Evolutionary conservation across 2,329 filamentous ascomycete species (phyloP).

Genomic region (Hypoxylon sp.): DNA sequence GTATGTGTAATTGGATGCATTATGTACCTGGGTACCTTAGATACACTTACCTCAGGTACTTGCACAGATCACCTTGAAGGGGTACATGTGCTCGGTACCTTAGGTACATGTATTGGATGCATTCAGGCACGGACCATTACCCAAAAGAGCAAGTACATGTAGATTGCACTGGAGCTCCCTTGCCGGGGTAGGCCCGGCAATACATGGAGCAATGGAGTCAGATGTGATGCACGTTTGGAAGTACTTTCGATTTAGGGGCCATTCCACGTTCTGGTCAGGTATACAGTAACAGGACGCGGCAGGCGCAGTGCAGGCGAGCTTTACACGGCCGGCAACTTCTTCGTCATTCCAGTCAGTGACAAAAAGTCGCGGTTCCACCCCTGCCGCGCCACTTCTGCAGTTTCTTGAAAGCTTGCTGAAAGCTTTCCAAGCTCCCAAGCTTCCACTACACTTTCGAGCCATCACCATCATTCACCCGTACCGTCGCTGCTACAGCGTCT

Average conservation of each 20-base stretch:
- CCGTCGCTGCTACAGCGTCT: conserved; percentile 1
- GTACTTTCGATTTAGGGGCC: conserved; percentile 7
- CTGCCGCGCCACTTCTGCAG: conserved; percentile 28
- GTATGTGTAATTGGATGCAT: too few relatives aligned
- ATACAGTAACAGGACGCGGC: conserved; percentile 18
- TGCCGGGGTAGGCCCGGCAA: conserved; percentile 22
- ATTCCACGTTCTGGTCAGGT: background rate
- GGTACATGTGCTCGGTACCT: background rate
- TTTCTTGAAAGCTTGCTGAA: conserved; percentile 12
- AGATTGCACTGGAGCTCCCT: conserved; percentile 3
- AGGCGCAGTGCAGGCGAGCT: conserved; percentile 8
- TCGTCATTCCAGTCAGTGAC: conserved; percentile 34
- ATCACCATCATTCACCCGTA: conserved; percentile 8
- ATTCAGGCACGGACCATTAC: conserved; percentile 22
- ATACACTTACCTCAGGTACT: too few relatives aligned
- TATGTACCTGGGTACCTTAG: too few relatives aligned
- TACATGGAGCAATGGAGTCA: background rate
- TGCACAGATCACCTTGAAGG: background rate
- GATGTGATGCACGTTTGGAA: background rate
- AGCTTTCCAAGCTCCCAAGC: conserved; percentile 4
- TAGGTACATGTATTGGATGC: too few relatives aligned
- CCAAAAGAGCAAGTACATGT: conserved; percentile 7
- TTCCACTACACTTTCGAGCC: conserved; percentile 3
- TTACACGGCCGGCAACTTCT: conserved; percentile 25
- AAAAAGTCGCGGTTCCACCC: conserved; percentile 36